A percentile compares a stretch with the other conserved stretches of the same genome.
These are phyloP conservation scores for Thalassiosira profunda DNA, from an alignment of 108 stramenopile species.

Conservation along the genomic window DNA sequence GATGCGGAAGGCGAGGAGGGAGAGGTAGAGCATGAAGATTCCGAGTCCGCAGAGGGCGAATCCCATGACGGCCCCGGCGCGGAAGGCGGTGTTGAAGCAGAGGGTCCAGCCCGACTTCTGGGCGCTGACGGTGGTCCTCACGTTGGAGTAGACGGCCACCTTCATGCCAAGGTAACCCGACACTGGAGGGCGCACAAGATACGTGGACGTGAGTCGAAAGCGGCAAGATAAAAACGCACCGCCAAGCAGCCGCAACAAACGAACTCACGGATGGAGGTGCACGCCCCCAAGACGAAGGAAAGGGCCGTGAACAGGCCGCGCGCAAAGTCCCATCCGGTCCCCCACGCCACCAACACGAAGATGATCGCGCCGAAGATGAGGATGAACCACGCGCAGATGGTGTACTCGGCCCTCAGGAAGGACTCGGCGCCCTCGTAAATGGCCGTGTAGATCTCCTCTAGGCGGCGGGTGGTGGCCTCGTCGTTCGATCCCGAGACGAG, in stretches of 20 bases:
- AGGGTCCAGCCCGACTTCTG: conserved; percentile 87
- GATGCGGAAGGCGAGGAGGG: conserved; percentile 77
- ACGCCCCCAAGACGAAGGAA: conserved; percentile 94
- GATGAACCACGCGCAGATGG: conserved; percentile 94
- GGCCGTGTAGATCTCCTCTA: conserved; percentile 92
- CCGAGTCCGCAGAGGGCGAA: conserved; percentile 96
- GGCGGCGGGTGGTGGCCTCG: conserved; percentile 78
- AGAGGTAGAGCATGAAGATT: conserved; percentile 90
- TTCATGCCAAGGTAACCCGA: conserved; percentile 98
- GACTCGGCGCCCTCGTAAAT: conserved; percentile 97
- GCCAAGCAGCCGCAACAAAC: conserved; percentile 42
- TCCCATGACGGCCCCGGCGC: conserved; percentile 99
- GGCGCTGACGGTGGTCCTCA: conserved; percentile 95
- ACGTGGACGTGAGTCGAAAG: not conserved
- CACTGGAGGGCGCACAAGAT: conserved; percentile 48
- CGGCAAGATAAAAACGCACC: not conserved
- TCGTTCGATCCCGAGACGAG: conserved; percentile 64
- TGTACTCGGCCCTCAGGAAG: conserved; percentile 96
- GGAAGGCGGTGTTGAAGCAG: conserved; percentile 97
- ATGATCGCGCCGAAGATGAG: conserved; percentile 81
- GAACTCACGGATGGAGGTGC: conserved; percentile 60
- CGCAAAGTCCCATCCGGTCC: conserved; percentile 85
- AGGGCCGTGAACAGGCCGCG: conserved; percentile 93
- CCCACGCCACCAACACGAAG: conserved; percentile 91
- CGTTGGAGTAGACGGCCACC: conserved; percentile 97